Percentiles rank a stretch among this genome's conserved stretches.
phyloP scores from a whole-genome alignment of 2,329 filamentous ascomycete genomes.

The Kalaharituber pfeilii region DNA sequence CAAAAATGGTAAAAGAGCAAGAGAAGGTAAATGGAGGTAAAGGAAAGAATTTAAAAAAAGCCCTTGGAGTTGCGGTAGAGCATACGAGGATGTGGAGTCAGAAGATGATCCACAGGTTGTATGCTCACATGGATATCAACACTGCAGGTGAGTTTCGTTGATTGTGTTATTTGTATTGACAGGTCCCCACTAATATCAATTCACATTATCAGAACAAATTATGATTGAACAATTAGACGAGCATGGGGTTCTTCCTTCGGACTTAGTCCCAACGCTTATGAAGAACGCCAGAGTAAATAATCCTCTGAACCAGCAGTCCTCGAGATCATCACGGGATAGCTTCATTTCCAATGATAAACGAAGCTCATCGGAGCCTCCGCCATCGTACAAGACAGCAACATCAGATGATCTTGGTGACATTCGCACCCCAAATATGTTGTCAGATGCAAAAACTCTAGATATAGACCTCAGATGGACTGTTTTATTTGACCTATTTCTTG shows the following conservation, averaged over 20 bases:
- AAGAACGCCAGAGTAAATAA: conserved; percentile 86
- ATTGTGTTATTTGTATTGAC: neutral
- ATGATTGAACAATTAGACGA: conserved; percentile 97
- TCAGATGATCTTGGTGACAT: conserved; percentile 37
- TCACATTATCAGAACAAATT: conserved; percentile 71
- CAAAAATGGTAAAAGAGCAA: conserved; percentile 53
- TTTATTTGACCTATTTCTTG: conserved; percentile 83
- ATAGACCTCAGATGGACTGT: conserved; percentile 96
- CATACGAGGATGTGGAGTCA: conserved; percentile 89
- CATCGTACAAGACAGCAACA: neutral
- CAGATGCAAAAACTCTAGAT: conserved; percentile 67
- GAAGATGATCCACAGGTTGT: conserved; percentile 92
- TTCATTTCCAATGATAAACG: neutral
- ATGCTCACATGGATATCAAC: conserved; percentile 92
- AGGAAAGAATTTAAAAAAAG: conserved; percentile 46
- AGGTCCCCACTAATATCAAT: too few relatives aligned
- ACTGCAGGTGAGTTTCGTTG: conserved; percentile 35
- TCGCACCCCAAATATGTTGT: conserved; percentile 62
- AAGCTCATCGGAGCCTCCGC: neutral
- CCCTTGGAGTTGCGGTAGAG: conserved; percentile 51
- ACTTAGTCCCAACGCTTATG: conserved; percentile 75
- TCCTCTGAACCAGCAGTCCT: conserved; percentile 46
- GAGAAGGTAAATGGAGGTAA: conserved; percentile 45
- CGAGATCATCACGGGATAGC: conserved; percentile 8
- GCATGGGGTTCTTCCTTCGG: conserved; percentile 70